Evolutionary conservation across 345 rosid genomes (phyloP).

Genomic region (Brassica rapa): DNA sequence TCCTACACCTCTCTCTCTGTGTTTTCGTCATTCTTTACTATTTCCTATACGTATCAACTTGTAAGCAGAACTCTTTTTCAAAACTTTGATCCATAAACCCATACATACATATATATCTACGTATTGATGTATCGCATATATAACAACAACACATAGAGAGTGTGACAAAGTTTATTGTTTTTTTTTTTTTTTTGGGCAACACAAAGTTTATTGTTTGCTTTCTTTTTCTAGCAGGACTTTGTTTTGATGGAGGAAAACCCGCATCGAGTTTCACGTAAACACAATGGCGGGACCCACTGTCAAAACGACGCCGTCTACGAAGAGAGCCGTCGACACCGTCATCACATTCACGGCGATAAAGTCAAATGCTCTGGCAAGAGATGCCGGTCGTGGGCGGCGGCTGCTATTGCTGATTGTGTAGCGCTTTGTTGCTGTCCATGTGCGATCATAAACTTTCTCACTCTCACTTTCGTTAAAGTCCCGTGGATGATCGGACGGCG

Average conservation of each 20-base stretch:
- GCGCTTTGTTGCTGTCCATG: slow-evolving; percentile 93
- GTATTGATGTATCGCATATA: background rate
- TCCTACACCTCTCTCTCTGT: slow-evolving; percentile 39
- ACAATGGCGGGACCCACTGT: slow-evolving; percentile 30
- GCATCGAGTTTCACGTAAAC: slow-evolving; percentile 48
- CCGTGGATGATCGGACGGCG: slow-evolving; percentile 69
- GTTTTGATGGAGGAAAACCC: slow-evolving; percentile 51
- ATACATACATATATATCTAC: background rate
- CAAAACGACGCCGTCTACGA: slow-evolving; percentile 27
- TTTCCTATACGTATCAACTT: slow-evolving; percentile 45
- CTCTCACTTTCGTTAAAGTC: slow-evolving; percentile 66
- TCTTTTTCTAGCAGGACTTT: background rate
- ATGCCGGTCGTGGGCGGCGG: slow-evolving; percentile 73
- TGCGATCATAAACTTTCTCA: slow-evolving; percentile 64
- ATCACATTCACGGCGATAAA: slow-evolving; percentile 40
- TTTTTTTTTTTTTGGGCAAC: background rate
- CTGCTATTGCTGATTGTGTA: slow-evolving; percentile 73
- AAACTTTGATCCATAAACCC: slow-evolving; percentile 30
- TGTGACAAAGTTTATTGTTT: background rate
- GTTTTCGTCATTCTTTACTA: slow-evolving; percentile 29
- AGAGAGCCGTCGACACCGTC: slow-evolving; percentile 25
- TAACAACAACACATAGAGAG: background rate
- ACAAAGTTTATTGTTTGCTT: background rate
- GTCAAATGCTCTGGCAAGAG: slow-evolving; percentile 62
- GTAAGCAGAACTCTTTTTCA: slow-evolving; percentile 25